Percentiles rank a stretch among this genome's conserved stretches.
These are phyloP conservation scores for Calonectria naviculata DNA, from an alignment of 2,329 filamentous ascomycete genomes.

Conservation along the genomic window DNA sequence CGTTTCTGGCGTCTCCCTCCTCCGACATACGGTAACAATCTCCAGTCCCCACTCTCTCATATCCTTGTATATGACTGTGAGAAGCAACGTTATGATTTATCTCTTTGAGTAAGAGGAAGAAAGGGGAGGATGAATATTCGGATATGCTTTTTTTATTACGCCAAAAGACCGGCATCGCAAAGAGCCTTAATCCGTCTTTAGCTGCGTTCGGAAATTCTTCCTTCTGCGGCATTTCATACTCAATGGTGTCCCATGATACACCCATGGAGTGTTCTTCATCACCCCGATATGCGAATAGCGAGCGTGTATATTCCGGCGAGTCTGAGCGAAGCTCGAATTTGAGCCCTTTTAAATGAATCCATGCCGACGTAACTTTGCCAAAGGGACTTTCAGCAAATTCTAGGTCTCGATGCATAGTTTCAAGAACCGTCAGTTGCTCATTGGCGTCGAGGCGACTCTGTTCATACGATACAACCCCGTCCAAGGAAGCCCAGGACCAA, in stretches of 20 bases:
- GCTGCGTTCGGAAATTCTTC: background rate
- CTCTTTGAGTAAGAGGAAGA: background rate
- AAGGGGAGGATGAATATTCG: background rate
- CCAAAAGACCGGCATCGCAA: background rate
- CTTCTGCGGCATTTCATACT: background rate
- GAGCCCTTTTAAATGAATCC: background rate
- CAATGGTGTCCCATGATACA: background rate
- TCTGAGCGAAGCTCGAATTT: background rate
- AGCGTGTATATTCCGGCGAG: too few relatives aligned
- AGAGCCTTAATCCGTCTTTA: background rate
- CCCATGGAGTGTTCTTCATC: background rate
- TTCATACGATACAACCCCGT: background rate
- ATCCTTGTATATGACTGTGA: background rate
- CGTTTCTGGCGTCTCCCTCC: background rate
- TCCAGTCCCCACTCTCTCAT: background rate
- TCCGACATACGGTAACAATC: background rate
- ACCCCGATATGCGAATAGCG: background rate
- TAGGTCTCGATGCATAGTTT: background rate
- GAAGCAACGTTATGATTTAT: background rate
- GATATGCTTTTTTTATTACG: background rate
- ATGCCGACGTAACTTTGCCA: background rate
- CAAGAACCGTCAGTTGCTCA: background rate
- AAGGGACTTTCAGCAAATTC: background rate
- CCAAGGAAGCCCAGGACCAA: background rate
- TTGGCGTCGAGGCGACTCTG: background rate